Evolutionary conservation across 371 early-diverging fungal genomes (phyloP).

Genomic region (Rhizomucor miehei): DNA sequence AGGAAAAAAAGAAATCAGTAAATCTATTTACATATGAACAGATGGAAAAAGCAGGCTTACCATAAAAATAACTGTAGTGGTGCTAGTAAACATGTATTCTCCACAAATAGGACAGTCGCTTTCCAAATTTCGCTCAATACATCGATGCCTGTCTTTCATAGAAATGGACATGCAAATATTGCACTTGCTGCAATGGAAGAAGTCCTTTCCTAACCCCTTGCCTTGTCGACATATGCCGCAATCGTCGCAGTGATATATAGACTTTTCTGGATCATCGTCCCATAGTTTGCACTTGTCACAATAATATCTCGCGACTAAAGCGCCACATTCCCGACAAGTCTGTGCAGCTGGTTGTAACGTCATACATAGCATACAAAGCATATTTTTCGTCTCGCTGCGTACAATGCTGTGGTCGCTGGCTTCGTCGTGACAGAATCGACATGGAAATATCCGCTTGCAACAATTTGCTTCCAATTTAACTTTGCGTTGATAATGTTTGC

Average conservation of each 20-base stretch:
- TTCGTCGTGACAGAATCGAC: conserved; percentile 97
- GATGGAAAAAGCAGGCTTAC: conserved; percentile 46
- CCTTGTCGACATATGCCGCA: conserved; percentile 96
- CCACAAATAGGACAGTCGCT: conserved; percentile 97
- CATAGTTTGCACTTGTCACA: conserved; percentile 93
- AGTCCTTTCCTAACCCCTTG: conserved; percentile 74
- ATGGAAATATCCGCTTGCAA: conserved; percentile 86
- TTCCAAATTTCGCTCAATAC: conserved; percentile 91
- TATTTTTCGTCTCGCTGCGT: conserved; percentile 73
- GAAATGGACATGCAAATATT: conserved; percentile 86
- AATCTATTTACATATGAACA: background rate
- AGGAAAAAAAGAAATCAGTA: conserved; percentile 1
- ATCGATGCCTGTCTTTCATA: conserved; percentile 80
- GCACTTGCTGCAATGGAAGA: conserved; percentile 94
- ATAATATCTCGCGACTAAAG: conserved; percentile 75
- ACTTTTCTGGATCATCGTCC: conserved; percentile 80
- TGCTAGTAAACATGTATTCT: conserved; percentile 91
- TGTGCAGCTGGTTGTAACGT: conserved; percentile 79
- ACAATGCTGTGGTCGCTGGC: conserved; percentile 82
- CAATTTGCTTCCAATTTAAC: conserved; percentile 89
- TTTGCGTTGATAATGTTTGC: conserved; percentile 92
- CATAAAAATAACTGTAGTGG: conserved; percentile 83
- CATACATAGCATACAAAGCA: conserved; percentile 93
- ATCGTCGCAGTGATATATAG: conserved; percentile 89
- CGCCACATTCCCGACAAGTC: conserved; percentile 69